phyloP scores from a whole-genome alignment of 495 filamentous ascomycete species.

The Lentithecium fluviatile region DNA sequence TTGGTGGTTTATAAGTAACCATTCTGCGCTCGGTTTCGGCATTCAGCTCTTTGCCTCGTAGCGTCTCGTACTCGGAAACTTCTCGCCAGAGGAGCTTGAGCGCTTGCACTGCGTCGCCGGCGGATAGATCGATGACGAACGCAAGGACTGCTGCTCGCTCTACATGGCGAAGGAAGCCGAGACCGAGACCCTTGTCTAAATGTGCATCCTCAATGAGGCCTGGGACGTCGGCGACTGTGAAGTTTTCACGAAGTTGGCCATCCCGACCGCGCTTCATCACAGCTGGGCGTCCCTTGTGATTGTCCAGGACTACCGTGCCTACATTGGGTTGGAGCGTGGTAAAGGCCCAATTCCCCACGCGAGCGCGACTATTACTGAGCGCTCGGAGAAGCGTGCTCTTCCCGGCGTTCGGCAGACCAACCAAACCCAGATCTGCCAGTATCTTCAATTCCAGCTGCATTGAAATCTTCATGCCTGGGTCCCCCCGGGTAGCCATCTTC shows the following conservation, averaged over 20 bases:
- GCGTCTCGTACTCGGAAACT: slow-evolving; percentile 77
- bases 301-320: slow-evolving; percentile 88
- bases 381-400: slow-evolving; percentile 91
- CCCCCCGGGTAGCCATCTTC: slow-evolving; percentile 84
- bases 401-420: slow-evolving; percentile 92
- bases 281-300: slow-evolving; percentile 67
- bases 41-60: slow-evolving; percentile 60
- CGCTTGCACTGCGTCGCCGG: slow-evolving; percentile 72
- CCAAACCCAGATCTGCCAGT: slow-evolving; percentile 89
- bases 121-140: slow-evolving; percentile 85
- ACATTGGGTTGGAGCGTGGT: slow-evolving; percentile 93
- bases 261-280: slow-evolving; percentile 35
- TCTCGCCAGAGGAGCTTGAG: slow-evolving; percentile 85
- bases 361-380: slow-evolving; percentile 77
- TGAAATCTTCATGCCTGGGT: slow-evolving; percentile 70
- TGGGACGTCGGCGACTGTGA: slow-evolving; percentile 95
- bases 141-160: slow-evolving; percentile 89
- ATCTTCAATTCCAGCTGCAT: slow-evolving; percentile 92
- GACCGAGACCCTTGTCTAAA: slow-evolving; percentile 84
- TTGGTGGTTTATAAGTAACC: slow-evolving; percentile 25
- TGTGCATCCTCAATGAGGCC: slow-evolving; percentile 88
- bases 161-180: slow-evolving; percentile 89
- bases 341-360: slow-evolving; percentile 94
- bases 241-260: slow-evolving; percentile 62
- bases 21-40: slow-evolving; percentile 49